Conservation (phyloP, 2,329 filamentous ascomycete species). For the Microdochium trichocladiopsis region DNA sequence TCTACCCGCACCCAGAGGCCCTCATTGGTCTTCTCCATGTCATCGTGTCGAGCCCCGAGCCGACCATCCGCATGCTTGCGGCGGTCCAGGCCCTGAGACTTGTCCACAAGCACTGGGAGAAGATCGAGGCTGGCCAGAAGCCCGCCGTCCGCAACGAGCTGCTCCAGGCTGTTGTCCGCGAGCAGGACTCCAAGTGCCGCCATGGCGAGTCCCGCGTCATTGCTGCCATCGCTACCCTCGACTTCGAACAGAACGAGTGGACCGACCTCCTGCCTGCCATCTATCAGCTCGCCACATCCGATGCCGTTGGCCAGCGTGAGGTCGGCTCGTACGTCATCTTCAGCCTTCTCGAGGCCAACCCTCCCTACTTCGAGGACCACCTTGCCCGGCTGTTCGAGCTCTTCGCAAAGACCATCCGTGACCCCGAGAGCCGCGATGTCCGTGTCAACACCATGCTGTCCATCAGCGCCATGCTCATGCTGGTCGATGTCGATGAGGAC, state of each 20-base stretch:
- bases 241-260: slow-evolving; percentile 85
- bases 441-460: slow-evolving; percentile 91
- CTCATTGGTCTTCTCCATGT: slow-evolving; percentile 84
- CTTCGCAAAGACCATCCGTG: slow-evolving; percentile 81
- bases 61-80: slow-evolving; percentile 77
- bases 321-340: slow-evolving; percentile 91
- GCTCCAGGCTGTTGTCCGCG: slow-evolving; percentile 74
- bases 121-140: slow-evolving; percentile 69
- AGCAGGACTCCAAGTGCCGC: slow-evolving; percentile 68
- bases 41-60: slow-evolving; percentile 67
- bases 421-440: slow-evolving; percentile 85
- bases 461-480: slow-evolving; percentile 78
- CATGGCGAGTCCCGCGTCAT: slow-evolving; percentile 86
- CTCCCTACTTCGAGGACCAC: slow-evolving; percentile 77
- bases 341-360: slow-evolving; percentile 83
- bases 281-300: slow-evolving; percentile 69
- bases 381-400: slow-evolving; percentile 72
- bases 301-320: slow-evolving; percentile 72
- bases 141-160: slow-evolving; percentile 73
- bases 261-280: slow-evolving; percentile 72
- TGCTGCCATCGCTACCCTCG: slow-evolving; percentile 76
- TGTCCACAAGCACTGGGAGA: slow-evolving; percentile 78
- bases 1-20: slow-evolving; percentile 79
- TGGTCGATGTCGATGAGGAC: slow-evolving; percentile 84
- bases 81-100: slow-evolving; percentile 84